A percentile compares a stretch with the other conserved stretches of the same genome.
These are phyloP conservation scores for Penicillium odoratum DNA, from an alignment of 495 filamentous ascomycete species.

Conservation along the genomic window DNA sequence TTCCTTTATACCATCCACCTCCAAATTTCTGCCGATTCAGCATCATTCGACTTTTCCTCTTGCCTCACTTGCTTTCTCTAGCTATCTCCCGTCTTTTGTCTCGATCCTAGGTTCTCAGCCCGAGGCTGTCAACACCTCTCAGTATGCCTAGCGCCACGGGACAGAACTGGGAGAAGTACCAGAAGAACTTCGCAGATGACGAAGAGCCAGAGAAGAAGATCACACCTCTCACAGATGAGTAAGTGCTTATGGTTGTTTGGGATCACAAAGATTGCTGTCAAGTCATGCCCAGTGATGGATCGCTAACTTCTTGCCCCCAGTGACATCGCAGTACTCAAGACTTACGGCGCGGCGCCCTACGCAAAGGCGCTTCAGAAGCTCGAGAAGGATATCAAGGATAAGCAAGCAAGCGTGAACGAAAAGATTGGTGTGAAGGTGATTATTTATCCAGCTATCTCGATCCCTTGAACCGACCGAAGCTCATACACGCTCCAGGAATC, in stretches of 20 bases:
- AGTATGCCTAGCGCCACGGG: conserved; percentile 91
- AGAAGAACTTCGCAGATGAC: conserved; percentile 93
- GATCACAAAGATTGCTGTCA: not conserved
- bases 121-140: conserved; percentile 37
- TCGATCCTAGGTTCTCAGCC: conserved; percentile 21
- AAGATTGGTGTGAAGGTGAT: conserved; percentile 82
- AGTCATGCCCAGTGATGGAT: conserved; percentile 13
- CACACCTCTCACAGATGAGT: conserved; percentile 93
- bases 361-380: conserved; percentile 89
- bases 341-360: conserved; percentile 96
- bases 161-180: conserved; percentile 95
- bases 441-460: conserved; percentile 13
- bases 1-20: conserved; percentile 18
- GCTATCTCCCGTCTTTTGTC: conserved; percentile 10
- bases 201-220: conserved; percentile 99
- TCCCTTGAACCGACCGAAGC: conserved; percentile 13
- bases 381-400: conserved; percentile 97
- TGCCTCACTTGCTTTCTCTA: conserved; percentile 6
- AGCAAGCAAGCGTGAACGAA: conserved; percentile 93
- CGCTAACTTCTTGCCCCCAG: conserved; percentile 51
- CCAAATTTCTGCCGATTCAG: conserved; percentile 15
- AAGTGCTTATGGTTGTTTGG: conserved; percentile 34
- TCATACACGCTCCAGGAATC: conserved; percentile 69
- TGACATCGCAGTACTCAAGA: conserved; percentile 98
- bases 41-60: conserved; percentile 2